phyloP scores from a whole-genome alignment of 2,329 filamentous ascomycete genomes.

The Monosporascus sp. region DNA sequence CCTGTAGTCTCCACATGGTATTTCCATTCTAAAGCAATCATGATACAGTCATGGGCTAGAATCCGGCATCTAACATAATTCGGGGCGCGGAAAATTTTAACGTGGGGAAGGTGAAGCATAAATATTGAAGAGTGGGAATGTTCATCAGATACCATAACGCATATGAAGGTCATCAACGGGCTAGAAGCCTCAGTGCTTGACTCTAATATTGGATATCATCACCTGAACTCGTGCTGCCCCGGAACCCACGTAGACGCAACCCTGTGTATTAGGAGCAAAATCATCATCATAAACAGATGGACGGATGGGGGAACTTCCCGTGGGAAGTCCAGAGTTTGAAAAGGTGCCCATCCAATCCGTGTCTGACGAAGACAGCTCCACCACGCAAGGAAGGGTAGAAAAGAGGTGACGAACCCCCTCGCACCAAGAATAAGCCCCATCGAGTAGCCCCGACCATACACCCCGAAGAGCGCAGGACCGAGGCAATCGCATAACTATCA shows the following conservation, averaged over 20 bases:
- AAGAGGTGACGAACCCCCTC: constrained; percentile 62
- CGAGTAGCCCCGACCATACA: constrained; percentile 72
- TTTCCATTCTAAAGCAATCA: no score
- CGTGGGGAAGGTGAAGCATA: background rate
- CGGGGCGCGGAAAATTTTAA: no score
- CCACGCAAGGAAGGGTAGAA: constrained; percentile 27
- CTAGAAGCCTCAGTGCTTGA: constrained; percentile 85
- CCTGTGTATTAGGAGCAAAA: background rate
- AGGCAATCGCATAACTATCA: constrained; percentile 98
- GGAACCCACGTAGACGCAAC: background rate
- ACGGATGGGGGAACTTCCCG: constrained; percentile 20
- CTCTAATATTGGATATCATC: constrained; percentile 97
- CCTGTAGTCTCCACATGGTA: no score
- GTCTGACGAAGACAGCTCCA: background rate
- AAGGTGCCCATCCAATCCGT: constrained; percentile 1
- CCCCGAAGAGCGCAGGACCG: constrained; percentile 30
- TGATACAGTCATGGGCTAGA: no score
- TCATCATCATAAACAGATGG: constrained; percentile 8
- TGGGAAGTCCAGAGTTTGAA: constrained; percentile 28
- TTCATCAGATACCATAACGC: constrained; percentile 48
- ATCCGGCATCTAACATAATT: no score
- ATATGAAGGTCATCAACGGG: constrained; percentile 40
- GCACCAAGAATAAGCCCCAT: constrained; percentile 99
- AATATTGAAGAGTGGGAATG: constrained; percentile 11
- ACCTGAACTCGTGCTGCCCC: constrained; percentile 53